Evolutionary conservation across 495 filamentous ascomycete species (phyloP), one percentile per base, ranked within the genome.

Genomic region (Penicillium alfredii): DNA sequence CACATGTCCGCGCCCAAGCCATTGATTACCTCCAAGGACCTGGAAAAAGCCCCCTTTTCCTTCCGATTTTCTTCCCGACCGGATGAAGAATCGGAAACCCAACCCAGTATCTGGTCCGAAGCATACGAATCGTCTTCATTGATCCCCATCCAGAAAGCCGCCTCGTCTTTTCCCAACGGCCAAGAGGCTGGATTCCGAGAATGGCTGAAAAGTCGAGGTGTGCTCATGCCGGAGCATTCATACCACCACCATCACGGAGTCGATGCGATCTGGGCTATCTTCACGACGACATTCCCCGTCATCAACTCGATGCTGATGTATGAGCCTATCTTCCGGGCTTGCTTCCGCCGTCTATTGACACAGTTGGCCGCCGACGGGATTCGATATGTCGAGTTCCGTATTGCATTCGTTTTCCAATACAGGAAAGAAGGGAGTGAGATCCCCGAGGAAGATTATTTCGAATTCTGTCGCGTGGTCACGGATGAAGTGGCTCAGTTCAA

Each of bases 311-410:
- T 96, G 16, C 60, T 94, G 11, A 83, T 77, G 62, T 94, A 96
- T 59, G 92, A 97, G 58, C 89, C 92, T 0, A 87, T 98, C 35
- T 89, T 87, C 63, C 80, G 87, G 15, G 65, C 66, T 16, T 90
- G 84, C 47, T 59, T 95, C 42, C 72, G 68, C 9, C 70, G 74
- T 3, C 62, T 95, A 45, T 72, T 92, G 45, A 61, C 64, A 9
- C 66, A 83, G 14, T 58, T 96, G 4, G 63, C 77, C 6, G 76
- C 73, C 2, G 90, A 98, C 58, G 84, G 87, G 1, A 72, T 96
- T 15, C 73, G 69, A 45, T 96, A 88, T 72, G 80, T 82, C 4
- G 90, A 97, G 49, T 64, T 70, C 35, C 68, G 79, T 22, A 64
- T 73, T 33, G 71, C 64, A 0, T 88, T 88, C 56, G 58, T 61